These are phyloP conservation scores for Claviceps sp. DNA, from an alignment of 2,329 filamentous ascomycete genomes.

Conservation along the genomic window DNA sequence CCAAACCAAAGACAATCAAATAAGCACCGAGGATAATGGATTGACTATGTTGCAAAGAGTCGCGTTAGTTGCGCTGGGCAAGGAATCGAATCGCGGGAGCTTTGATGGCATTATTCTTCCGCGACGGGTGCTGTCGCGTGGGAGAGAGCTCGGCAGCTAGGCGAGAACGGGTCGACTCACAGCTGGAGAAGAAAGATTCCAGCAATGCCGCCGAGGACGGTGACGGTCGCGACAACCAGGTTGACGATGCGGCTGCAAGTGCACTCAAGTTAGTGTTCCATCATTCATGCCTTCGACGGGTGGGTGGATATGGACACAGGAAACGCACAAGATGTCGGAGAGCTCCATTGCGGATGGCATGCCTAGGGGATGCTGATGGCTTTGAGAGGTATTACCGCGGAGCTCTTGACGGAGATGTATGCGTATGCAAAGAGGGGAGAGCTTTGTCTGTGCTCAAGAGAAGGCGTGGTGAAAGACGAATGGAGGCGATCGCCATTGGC, in stretches of 20 bases:
- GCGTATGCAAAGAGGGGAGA: neutral
- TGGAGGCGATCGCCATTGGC: conserved; percentile 2
- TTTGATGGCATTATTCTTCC: neutral
- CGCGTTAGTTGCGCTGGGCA: neutral
- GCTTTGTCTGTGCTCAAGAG: neutral
- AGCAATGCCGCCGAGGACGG: conserved; percentile 70
- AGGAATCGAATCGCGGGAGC: neutral
- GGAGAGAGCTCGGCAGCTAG: neutral
- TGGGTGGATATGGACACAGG: neutral
- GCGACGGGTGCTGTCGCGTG: neutral
- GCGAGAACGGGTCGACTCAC: conserved; percentile 30
- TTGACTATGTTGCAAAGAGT: conserved; percentile 5
- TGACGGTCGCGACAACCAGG: conserved; percentile 72
- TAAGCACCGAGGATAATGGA: conserved; percentile 70
- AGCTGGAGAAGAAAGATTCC: conserved; percentile 52
- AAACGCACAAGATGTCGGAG: conserved; percentile 74
- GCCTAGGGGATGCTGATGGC: neutral
- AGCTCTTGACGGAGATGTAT: neutral
- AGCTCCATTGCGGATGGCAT: conserved; percentile 56
- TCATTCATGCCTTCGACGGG: conserved; percentile 18
- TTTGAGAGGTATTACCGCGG: neutral
- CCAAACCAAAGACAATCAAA: conserved; percentile 79
- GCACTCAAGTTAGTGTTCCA: conserved; percentile 2
- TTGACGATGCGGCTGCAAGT: conserved; percentile 76
- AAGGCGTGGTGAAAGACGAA: neutral